Conservation (phyloP, 2,329 filamentous ascomycete species). For the Neocucurbitaria cava region DNA sequence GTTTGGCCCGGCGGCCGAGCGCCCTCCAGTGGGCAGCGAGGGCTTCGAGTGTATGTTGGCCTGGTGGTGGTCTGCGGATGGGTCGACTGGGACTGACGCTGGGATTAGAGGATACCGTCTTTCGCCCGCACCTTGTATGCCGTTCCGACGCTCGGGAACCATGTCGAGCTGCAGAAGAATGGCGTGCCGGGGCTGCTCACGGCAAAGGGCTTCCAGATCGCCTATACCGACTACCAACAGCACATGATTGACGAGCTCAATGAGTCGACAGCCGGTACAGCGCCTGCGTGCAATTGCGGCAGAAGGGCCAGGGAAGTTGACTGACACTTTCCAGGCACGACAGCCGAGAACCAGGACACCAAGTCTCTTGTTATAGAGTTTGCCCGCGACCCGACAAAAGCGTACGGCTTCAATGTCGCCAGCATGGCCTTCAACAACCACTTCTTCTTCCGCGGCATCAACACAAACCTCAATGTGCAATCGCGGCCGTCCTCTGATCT, state of each 20-base stretch:
- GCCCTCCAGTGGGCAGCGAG: slow-evolving; percentile 29
- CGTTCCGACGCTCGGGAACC: slow-evolving; percentile 59
- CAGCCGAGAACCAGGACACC: slow-evolving; percentile 66
- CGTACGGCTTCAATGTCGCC: slow-evolving; percentile 91
- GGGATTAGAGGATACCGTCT: slow-evolving; percentile 32
- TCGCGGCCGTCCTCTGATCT: slow-evolving; percentile 57
- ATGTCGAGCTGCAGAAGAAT: slow-evolving; percentile 53
- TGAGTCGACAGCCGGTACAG: slow-evolving; percentile 70
- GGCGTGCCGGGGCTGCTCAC: slow-evolving; percentile 77
- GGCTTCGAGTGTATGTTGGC: slow-evolving; percentile 30
- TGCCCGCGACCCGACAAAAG: slow-evolving; percentile 78
- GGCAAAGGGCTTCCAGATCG: slow-evolving; percentile 71
- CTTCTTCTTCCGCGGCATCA: slow-evolving; percentile 75
- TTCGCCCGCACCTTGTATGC: slow-evolving; percentile 47
- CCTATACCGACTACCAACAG: slow-evolving; percentile 84
- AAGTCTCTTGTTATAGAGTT: slow-evolving; percentile 76
- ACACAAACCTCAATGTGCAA: slow-evolving; percentile 31
- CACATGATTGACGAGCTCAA: slow-evolving; percentile 80
- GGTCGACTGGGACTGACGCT: slow-evolving; percentile 30
- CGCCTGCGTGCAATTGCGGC: neutral
- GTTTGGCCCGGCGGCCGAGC: slow-evolving; percentile 38
- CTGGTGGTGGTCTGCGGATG: slow-evolving; percentile 7
- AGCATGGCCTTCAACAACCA: slow-evolving; percentile 94
- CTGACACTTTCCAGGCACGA: slow-evolving; percentile 60
- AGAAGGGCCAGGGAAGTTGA: neutral